phyloP scores from a whole-genome alignment of 2,329 filamentous ascomycete species.

The Ciborinia camelliae region DNA sequence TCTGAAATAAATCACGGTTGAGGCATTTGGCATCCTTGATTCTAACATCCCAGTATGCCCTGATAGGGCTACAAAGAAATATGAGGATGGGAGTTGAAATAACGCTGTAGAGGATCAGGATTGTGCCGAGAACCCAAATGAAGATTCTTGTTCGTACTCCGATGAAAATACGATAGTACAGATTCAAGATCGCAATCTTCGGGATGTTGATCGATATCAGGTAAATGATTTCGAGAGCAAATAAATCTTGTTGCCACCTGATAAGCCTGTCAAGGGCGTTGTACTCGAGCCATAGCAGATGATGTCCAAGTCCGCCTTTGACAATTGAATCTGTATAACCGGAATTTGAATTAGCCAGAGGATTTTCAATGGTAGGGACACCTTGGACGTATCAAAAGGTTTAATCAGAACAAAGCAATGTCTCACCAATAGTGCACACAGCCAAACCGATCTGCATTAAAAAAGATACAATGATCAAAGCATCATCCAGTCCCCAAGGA shows the following conservation, averaged over 20 bases:
- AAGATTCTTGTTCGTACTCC: conserved; percentile 11
- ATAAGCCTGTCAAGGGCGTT: background rate
- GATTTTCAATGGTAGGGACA: too few species aligned
- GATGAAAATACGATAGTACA: conserved; percentile 21
- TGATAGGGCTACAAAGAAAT: conserved; percentile 16
- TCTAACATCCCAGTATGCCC: conserved; percentile 20
- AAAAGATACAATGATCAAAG: background rate
- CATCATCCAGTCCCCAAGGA: background rate
- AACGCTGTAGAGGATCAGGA: conserved; percentile 5
- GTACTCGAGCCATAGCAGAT: background rate
- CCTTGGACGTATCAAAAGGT: too few species aligned
- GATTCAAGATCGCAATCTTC: conserved; percentile 17
- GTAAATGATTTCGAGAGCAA: background rate
- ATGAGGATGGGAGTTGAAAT: conserved; percentile 10
- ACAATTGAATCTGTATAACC: background rate
- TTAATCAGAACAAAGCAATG: background rate
- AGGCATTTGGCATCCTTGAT: conserved; percentile 11
- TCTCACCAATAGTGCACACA: background rate
- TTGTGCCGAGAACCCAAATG: background rate
- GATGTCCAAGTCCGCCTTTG: background rate
- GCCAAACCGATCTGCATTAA: background rate
- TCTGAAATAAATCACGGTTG: background rate
- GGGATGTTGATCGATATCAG: conserved; percentile 14
- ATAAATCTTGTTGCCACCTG: background rate
- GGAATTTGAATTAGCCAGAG: too few species aligned